A percentile compares a stretch with the other conserved stretches of the same genome.
phyloP scores from a whole-genome alignment of 192 early-diverging fungal species.

The Neocallimastix lanati region DNA sequence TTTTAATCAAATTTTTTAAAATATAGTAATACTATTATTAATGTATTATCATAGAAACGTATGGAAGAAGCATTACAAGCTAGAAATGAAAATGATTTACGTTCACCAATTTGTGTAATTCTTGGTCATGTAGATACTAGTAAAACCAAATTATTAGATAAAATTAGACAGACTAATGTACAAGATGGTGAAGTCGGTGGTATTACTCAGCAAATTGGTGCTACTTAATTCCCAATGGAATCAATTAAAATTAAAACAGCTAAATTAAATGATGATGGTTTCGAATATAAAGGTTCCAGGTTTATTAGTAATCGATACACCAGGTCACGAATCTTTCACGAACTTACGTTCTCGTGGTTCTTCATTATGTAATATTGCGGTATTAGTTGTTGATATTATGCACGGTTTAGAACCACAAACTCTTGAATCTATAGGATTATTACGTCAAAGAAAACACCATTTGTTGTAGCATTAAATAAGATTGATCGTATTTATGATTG shows the following conservation, averaged over 20 bases:
- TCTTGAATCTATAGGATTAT: constrained; percentile 76
- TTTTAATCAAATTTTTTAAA: no score
- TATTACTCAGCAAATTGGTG: constrained; percentile 99
- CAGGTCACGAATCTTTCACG: constrained; percentile 97
- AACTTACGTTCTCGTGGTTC: constrained; percentile 89
- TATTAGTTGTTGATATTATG: constrained; percentile 98
- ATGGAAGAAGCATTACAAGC: constrained; percentile 57
- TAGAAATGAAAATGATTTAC: constrained; percentile 71
- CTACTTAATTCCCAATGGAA: constrained; percentile 94
- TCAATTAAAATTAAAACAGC: constrained; percentile 85
- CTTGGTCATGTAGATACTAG: constrained; percentile 97
- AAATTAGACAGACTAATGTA: constrained; percentile 97
- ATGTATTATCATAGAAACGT: constrained; percentile 29
- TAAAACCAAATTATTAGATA: constrained; percentile 91
- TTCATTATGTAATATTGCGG: constrained; percentile 96
- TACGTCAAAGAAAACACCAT: constrained; percentile 89
- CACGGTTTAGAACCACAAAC: constrained; percentile 98
- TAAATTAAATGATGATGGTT: constrained; percentile 32
- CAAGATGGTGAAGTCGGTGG: constrained; percentile 99
- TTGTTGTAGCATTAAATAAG: constrained; percentile 98
- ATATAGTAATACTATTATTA: no score
- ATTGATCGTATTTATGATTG: constrained; percentile 92
- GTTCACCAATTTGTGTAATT: constrained; percentile 96
- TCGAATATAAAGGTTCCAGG: constrained; percentile 78
- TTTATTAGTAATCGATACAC: constrained; percentile 91